Base-by-base conservation (phyloP, 257 asterid genomes). In the Jacaranda copaia region DNA sequence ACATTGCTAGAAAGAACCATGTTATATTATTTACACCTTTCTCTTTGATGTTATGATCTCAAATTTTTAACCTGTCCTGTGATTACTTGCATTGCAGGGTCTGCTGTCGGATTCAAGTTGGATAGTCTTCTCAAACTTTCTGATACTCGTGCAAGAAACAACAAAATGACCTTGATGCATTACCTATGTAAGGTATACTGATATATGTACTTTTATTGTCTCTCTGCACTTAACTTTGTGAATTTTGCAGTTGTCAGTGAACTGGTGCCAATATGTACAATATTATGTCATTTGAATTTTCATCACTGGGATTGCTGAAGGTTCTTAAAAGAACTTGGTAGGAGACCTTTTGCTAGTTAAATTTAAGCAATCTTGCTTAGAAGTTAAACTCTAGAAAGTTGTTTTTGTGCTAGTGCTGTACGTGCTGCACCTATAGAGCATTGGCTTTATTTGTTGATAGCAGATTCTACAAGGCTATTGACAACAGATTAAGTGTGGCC, bases 81-180 rank as follows among this genome's bases (percentile, higher is more conserved):
- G 74, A 58, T 67, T 51, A 57, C 76, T 81, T 71, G 73, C 60
- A 40, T 79, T 71, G 70, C 89, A 92, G 99, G 98, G 80, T 91
- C 99, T 80, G 99, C 99, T 69, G 93, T 95, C 49, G 99, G 99
- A 80, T 95, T 95, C 82, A 95, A 95, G 88, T 84, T 95, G 90
- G 99, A 95, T 81, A 95, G 99, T 78, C 97, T 95, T 83, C 97
- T 95, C 79, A 95, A 95, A 84, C 94, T 95, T 76, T 95, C 99
- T 52, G 99, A 95, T 83, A 95, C 99, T 76, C 98, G 99, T 78
- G 99, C 99, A 67, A 92, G 89, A 84, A 95, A 95, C 90, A 95
- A 89, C 87, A 95, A 89, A 84, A 95, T 92, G 98, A 95, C 98
- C 81, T 83, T 95, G 83, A 95, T 95, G 99, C 96, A 95, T 83